Evolutionary conservation across 441 rosid genomes (phyloP).

Genomic region (Gossypium schwendimanii): DNA sequence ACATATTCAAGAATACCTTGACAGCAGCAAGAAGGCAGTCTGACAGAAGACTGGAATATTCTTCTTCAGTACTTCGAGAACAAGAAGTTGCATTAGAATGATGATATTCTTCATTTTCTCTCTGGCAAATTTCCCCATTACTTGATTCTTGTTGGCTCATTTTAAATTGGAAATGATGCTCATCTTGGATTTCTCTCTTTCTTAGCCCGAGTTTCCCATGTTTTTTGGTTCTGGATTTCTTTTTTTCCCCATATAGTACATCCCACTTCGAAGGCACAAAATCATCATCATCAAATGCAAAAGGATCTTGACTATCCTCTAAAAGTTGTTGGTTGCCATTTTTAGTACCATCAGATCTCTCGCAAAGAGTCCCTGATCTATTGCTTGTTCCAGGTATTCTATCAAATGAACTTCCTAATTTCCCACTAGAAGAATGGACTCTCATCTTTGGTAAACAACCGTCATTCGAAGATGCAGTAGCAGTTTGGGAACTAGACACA

Average conservation of each 20-base stretch:
- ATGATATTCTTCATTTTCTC: slow-evolving; percentile 30
- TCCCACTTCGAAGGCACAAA: slow-evolving; percentile 76
- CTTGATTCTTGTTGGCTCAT: slow-evolving; percentile 44
- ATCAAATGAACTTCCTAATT: slow-evolving; percentile 33
- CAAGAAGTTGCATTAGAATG: slow-evolving; percentile 33
- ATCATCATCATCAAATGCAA: slow-evolving; percentile 71
- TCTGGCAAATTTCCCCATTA: slow-evolving; percentile 26
- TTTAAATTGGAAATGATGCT: slow-evolving; percentile 23
- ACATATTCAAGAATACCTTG: slow-evolving; percentile 41
- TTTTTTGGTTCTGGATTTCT: slow-evolving; percentile 33
- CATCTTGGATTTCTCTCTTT: slow-evolving; percentile 32
- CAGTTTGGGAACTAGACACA: slow-evolving; percentile 38
- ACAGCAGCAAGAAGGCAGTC: slow-evolving; percentile 91
- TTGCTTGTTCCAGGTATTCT: slow-evolving; percentile 29
- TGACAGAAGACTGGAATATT: slow-evolving; percentile 43
- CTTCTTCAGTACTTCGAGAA: slow-evolving; percentile 38
- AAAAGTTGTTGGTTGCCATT: slow-evolving; percentile 23
- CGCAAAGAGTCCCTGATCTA: slow-evolving; percentile 31
- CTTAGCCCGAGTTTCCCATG: slow-evolving; percentile 25
- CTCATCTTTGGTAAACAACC: slow-evolving; percentile 39
- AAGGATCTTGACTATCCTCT: slow-evolving; percentile 69
- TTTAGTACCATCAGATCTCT: slow-evolving; percentile 27
- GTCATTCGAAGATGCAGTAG: slow-evolving; percentile 37
- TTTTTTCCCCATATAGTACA: slow-evolving; percentile 41
- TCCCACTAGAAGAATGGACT: slow-evolving; percentile 46